These are phyloP conservation scores for Bryopsis sp. DNA, from an alignment of 139 green algal species.

Conservation along the genomic window DNA sequence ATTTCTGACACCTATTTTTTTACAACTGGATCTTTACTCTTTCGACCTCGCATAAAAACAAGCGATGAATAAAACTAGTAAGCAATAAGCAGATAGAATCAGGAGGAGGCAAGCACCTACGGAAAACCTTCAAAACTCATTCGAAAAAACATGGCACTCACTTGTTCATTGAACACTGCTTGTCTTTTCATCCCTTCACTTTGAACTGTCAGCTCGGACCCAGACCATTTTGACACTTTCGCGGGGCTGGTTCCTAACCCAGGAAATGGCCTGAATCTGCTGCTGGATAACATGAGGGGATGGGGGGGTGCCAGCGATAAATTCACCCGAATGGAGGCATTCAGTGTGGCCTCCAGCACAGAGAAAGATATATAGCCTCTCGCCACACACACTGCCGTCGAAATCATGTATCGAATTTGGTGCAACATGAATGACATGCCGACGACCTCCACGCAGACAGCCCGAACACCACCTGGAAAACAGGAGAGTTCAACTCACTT, in stretches of 20 bases:
- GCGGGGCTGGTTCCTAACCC: neutral
- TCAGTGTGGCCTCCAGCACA: constrained; percentile 43
- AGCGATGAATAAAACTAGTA: no score
- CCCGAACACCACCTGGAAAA: neutral
- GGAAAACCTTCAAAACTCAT: no score
- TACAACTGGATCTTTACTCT: no score
- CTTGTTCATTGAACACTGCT: no score
- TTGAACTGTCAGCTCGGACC: neutral
- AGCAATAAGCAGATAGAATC: no score
- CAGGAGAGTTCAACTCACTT: no score
- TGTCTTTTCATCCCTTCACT: neutral
- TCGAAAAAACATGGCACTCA: no score
- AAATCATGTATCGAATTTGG: constrained; percentile 75
- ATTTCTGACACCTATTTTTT: no score
- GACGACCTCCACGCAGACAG: constrained; percentile 18
- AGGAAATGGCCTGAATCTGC: constrained; percentile 33
- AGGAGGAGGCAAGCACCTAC: no score
- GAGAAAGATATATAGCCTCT: constrained; percentile 37
- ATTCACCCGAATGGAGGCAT: constrained; percentile 42
- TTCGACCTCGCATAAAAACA: no score
- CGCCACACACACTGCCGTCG: constrained; percentile 50
- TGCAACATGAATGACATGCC: constrained; percentile 70
- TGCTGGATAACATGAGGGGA: constrained; percentile 57
- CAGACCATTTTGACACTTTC: constrained; percentile 16
- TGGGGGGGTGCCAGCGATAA: constrained; percentile 62